Conservation (phyloP, 1,139 yeast species). For the Maudiozyma humilis region DNA sequence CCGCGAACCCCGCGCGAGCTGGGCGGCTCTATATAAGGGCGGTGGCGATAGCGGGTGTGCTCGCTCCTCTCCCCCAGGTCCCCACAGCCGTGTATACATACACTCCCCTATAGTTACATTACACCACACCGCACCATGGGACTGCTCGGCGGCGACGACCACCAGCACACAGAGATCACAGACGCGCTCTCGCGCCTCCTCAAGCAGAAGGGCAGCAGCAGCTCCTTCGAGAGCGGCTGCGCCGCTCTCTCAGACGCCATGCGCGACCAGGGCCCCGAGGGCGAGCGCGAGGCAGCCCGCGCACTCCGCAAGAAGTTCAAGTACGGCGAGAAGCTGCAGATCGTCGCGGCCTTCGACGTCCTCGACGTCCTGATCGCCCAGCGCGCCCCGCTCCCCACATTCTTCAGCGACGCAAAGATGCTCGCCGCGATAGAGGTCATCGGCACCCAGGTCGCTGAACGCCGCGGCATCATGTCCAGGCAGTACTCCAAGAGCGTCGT, state of each 20-base stretch:
- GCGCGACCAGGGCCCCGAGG: constrained; percentile 8
- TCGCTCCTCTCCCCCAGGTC: too few relatives aligned
- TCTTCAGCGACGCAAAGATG: constrained; percentile 67
- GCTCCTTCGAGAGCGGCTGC: constrained; percentile 28
- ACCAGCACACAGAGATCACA: constrained; percentile 49
- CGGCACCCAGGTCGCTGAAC: constrained; percentile 23
- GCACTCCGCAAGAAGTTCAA: constrained; percentile 82
- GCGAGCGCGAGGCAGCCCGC: constrained; percentile 67
- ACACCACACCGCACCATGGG: too few relatives aligned
- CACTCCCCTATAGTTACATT: too few relatives aligned
- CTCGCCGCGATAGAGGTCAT: constrained; percentile 56
- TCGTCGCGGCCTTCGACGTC: constrained; percentile 46
- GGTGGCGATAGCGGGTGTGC: too few relatives aligned
- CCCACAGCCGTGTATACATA: too few relatives aligned
- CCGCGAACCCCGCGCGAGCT: too few relatives aligned
- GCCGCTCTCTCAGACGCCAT: not conserved
- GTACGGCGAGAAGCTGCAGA: constrained; percentile 47
- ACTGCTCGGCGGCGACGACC: constrained; percentile 37
- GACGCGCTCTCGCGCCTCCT: constrained; percentile 43
- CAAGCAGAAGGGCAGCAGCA: constrained; percentile 14
- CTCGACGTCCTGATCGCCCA: constrained; percentile 72
- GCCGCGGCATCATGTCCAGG: not conserved
- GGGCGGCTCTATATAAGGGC: too few relatives aligned
- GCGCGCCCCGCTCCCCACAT: constrained; percentile 39
- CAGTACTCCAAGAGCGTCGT: constrained; percentile 17